Conservation (phyloP, 768 basidiomycete species). For the Heimioporus sp. region DNA sequence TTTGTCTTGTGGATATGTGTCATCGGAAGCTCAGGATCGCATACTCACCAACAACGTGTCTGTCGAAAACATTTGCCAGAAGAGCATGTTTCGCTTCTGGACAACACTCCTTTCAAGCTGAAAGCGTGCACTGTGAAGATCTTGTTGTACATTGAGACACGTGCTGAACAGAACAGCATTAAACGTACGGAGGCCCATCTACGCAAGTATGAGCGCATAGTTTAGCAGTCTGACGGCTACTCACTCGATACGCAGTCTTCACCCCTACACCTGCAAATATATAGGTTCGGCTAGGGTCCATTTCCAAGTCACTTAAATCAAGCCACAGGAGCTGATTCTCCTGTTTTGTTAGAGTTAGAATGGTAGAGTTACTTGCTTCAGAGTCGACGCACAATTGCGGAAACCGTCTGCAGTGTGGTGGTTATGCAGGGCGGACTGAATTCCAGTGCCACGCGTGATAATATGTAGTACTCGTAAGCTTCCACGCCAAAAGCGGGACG, state of each 20-base stretch:
- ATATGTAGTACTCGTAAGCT: conserved; percentile 60
- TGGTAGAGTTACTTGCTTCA: conserved; percentile 11
- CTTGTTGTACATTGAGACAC: conserved; percentile 17
- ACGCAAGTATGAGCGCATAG: background rate
- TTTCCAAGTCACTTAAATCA: conserved; percentile 53
- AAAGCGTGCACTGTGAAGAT: conserved; percentile 61
- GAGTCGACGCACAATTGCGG: conserved; percentile 48
- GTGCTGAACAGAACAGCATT: background rate
- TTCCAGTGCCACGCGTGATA: conserved; percentile 52
- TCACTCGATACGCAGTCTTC: conserved; percentile 57
- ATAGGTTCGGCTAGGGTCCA: conserved; percentile 50
- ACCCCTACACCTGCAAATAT: conserved; percentile 57
- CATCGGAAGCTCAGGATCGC: background rate
- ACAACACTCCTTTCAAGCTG: conserved; percentile 45
- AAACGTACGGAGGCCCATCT: conserved; percentile 55
- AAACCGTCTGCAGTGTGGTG: conserved; percentile 55
- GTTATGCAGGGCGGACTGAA: conserved; percentile 44
- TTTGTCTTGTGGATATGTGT: background rate
- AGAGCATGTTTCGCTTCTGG: conserved; percentile 52
- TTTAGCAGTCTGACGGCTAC: conserved; percentile 20
- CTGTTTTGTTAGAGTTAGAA: conserved; percentile 20
- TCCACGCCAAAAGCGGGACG: conserved; percentile 47
- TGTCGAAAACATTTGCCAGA: conserved; percentile 66
- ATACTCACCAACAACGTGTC: conserved; percentile 58
- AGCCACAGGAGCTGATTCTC: conserved; percentile 47